A percentile compares a stretch with the other conserved stretches of the same genome.
Conservation (phyloP, 495 filamentous ascomycete genomes). For the Penicillium dipodomyicola region DNA sequence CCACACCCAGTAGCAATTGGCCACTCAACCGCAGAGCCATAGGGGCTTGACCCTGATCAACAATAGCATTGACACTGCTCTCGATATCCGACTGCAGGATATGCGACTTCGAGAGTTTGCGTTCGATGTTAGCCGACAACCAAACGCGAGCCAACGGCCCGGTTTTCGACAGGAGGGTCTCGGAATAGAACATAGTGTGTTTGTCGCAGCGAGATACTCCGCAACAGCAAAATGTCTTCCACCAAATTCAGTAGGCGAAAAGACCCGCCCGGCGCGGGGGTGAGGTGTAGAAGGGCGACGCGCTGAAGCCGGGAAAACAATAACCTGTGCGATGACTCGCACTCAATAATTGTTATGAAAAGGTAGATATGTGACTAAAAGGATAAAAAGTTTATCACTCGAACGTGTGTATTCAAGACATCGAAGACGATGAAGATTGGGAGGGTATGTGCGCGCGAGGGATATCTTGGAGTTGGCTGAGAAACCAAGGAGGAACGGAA, state of each 20-base stretch:
- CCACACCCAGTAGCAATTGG: constrained; percentile 90
- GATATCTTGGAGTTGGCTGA: constrained; percentile 25
- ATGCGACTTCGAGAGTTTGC: constrained; percentile 93
- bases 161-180: constrained; percentile 91
- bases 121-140: constrained; percentile 96
- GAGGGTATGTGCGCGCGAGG: constrained; percentile 19
- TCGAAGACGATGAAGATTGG: constrained; percentile 7
- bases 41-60: constrained; percentile 87
- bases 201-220: constrained; percentile 9
- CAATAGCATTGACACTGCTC: constrained; percentile 90
- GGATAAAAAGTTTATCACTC: constrained; percentile 7
- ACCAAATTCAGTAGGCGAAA: constrained; percentile 18
- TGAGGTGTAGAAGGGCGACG: constrained; percentile 40
- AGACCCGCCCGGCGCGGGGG: constrained; percentile 43
- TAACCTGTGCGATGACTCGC: constrained; percentile 23
- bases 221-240: constrained; percentile 11
- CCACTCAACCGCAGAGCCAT: constrained; percentile 93
- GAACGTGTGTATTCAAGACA: constrained; percentile 20
- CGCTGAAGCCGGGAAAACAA: constrained; percentile 42
- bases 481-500: constrained; percentile 24
- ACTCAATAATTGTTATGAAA: constrained; percentile 7
- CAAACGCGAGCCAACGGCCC: constrained; percentile 96
- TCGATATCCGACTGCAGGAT: constrained; percentile 90
- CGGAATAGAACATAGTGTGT: constrained; percentile 91
- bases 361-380: constrained; percentile 6